A percentile compares a stretch with the other conserved stretches of the same genome.
phyloP scores from a whole-genome alignment of 2,329 filamentous ascomycete species.

The Clathrospora elynae region DNA sequence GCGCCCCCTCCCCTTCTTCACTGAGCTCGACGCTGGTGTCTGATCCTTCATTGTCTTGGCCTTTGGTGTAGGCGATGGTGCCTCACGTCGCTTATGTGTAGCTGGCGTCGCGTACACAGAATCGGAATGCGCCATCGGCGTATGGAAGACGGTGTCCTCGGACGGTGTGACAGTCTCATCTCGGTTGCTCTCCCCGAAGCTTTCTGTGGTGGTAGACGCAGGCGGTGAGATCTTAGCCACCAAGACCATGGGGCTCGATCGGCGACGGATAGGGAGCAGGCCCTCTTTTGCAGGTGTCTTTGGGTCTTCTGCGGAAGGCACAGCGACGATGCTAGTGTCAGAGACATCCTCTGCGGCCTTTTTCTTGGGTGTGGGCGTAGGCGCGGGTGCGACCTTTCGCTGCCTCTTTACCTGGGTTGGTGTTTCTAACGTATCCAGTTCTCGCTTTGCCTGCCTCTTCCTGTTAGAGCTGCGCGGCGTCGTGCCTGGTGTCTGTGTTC shows the following conservation, averaged over 20 bases:
- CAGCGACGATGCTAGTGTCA: conserved; percentile 19
- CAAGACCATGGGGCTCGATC: conserved; percentile 33
- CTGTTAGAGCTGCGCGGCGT: conserved; percentile 36
- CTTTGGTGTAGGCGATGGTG: conserved; percentile 36
- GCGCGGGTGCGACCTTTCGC: conserved; percentile 23
- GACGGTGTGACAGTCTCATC: conserved; percentile 20
- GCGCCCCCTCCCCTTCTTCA: conserved; percentile 24
- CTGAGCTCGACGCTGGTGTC: conserved; percentile 22
- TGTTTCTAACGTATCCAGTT: conserved; percentile 37
- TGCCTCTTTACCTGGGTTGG: conserved; percentile 39
- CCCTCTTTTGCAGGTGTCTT: conserved; percentile 15
- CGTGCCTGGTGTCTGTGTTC: conserved; percentile 34
- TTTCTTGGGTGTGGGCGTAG: conserved; percentile 17
- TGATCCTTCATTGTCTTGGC: conserved; percentile 13
- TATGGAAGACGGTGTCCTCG: conserved; percentile 28
- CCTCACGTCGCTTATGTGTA: conserved; percentile 25
- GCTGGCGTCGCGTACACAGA: conserved; percentile 35
- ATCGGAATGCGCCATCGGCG: conserved; percentile 25
- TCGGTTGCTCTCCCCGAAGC: conserved; percentile 8
- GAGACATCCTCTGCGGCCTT: conserved; percentile 17
- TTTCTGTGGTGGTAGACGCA: conserved; percentile 11
- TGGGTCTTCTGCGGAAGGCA: conserved; percentile 7
- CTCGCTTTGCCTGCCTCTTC: conserved; percentile 35
- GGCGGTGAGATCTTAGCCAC: conserved; percentile 21
- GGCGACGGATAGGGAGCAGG: conserved; percentile 29